Evolutionary conservation across 208 protist species (phyloP), one percentile per base, ranked within the genome.

Genomic region (Acanthamoeba culbertsoni): DNA sequence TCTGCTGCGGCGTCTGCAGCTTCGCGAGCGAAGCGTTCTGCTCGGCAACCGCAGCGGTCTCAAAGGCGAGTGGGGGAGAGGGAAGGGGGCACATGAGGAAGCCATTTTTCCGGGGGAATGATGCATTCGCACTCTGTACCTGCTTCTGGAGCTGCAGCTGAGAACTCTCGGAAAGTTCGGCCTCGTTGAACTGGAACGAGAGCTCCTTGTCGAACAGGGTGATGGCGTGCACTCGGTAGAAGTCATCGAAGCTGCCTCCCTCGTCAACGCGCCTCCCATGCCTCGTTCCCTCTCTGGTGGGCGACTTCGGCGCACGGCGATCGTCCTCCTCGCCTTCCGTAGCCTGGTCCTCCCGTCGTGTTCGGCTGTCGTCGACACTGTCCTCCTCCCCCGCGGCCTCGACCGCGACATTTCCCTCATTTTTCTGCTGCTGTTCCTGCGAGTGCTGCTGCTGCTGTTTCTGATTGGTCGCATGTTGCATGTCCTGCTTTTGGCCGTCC

Each of bases 151-250:
- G 45, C 37, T 57, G 45, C 23, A 86, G 73, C 43, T 55, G 73
- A 46, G 73, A 57, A 42, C 43, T 86, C 31, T 86, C 73, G 4
- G 43, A 57, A 10, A 86, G 45, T 51, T 46, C 45, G 18, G 73
- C 43, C 73, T 86, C 73, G 43, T 86, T 86, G 45, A 57, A 86
- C 40, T 46, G n/a, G 45, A 86, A 86, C 14, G 73, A 86, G 7
- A 86, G 73, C 43, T 86, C 73, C 45, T 86, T 86, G 45, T 86
- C 73, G 37, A 86, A 86, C 43, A 55, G 73, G 3, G 73, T 86
- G 26, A 86, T 86, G 35, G 73, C 53, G 37, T 86, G 73, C 43
- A 46, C 45, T 28, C 63, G 63, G 26, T 73, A 73, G 35, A 73
- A 73, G 63, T 73, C 63, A 6, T 73, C 63, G 35, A 73, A 73